Base-by-base conservation (phyloP, 148 eudicot genomes). In the Silene latifolia region DNA sequence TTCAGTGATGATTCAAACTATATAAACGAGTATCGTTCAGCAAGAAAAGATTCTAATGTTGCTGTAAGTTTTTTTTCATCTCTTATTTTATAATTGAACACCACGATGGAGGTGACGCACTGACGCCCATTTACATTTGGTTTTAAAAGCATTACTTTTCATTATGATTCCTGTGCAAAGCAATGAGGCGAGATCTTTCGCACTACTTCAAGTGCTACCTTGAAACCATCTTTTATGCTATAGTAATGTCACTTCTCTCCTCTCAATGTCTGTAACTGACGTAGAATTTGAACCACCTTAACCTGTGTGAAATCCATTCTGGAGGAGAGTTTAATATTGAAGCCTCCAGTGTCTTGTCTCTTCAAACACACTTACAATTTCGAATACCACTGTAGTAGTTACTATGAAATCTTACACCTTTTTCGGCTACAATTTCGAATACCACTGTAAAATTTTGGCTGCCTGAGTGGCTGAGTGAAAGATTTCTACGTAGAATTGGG, bases 21-120 rank as follows among this genome's bases (percentile, higher is more conserved):
- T 73, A 85, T 76, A 74, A 82, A 85, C 57, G 97, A 89, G 57
- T 94, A 85, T 67, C 93, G 97, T 53, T 81, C 87, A 61, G 82
- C 78, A n/a, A 83, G 98, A 70, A 91, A 94, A 80, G 98, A 94
- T 80, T 79, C 90, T 59, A 90, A 90, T 85, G 86, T 91, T 69
- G 72, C 9, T 57, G 95, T 90, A 83, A 82, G 90, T 75, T 20
- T 58, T 29, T 67, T 11, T 19, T 8, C 35, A 70, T 3, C 25
- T 71, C 23, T 51, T 69, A 8, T 65, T 57, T 39, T 39, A 39
- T 39, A 39, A 39, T 1, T 39, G 44, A 39, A 7, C 44, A 39
- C 44, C 9, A 0, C 9, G 8, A 39, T 4, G 44, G 44, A 39
- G 44, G 44, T 39, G 44, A 7, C 3, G n/a, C n/a, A n/a, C 3